Conservation (phyloP, 768 basidiomycete genomes). For the Suillus fuscotomentosus region DNA sequence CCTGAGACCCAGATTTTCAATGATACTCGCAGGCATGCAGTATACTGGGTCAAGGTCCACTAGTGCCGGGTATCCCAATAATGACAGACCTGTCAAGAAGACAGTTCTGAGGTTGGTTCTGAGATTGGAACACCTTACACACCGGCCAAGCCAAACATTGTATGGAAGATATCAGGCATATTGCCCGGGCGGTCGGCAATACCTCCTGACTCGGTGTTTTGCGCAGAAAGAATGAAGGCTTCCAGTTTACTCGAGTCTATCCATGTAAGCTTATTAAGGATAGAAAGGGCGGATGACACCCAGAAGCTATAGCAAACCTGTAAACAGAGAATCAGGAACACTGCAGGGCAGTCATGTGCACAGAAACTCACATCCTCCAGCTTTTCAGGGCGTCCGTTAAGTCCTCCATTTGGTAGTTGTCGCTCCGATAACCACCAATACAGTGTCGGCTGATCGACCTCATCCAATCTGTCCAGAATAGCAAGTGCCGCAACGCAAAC, state of each 20-base stretch:
- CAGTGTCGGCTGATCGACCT: conserved; percentile 74
- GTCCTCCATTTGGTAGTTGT: conserved; percentile 88
- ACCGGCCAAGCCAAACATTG: conserved; percentile 89
- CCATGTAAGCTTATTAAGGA: conserved; percentile 81
- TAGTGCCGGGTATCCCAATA: conserved; percentile 84
- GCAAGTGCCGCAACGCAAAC: conserved; percentile 87
- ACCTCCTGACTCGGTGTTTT: conserved; percentile 90
- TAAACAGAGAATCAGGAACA: neutral
- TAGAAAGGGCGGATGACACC: conserved; percentile 87
- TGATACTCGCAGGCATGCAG: conserved; percentile 86
- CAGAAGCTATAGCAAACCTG: conserved; percentile 98
- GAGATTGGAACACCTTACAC: conserved; percentile 12
- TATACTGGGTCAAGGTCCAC: conserved; percentile 83
- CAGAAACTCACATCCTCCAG: conserved; percentile 77
- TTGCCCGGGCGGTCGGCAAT: conserved; percentile 94
- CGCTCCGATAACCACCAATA: conserved; percentile 95
- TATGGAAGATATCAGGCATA: conserved; percentile 96
- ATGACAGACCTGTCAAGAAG: conserved; percentile 64
- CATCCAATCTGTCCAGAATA: conserved; percentile 81
- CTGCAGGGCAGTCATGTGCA: neutral
- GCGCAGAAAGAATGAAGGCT: conserved; percentile 81
- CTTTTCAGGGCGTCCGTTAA: conserved; percentile 98
- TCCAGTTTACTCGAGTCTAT: conserved; percentile 80
- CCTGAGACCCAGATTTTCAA: conserved; percentile 60
- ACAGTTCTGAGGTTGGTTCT: neutral